phyloP scores from a whole-genome alignment of 805 yeast species.

The Lachancea quebecensis region DNA sequence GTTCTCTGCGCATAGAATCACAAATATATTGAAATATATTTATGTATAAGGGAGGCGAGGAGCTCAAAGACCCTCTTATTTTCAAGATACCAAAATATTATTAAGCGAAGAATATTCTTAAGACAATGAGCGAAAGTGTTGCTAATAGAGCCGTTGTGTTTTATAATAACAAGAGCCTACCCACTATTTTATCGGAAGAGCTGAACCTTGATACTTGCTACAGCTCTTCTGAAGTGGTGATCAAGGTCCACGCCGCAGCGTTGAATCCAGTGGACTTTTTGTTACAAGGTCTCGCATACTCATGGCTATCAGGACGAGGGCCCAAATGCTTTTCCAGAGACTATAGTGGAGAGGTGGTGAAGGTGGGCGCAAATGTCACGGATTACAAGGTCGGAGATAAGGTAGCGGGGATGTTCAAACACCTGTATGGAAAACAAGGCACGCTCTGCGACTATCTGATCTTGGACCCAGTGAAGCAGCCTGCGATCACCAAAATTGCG shows the following conservation, averaged over 20 bases:
- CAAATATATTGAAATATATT: too few species aligned
- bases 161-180: slow-evolving; percentile 16
- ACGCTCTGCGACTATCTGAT: slow-evolving; percentile 42
- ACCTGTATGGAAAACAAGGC: slow-evolving; percentile 31
- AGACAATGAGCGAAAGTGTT: slow-evolving; percentile 6
- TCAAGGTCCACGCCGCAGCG: slow-evolving; percentile 27
- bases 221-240: slow-evolving; percentile 22
- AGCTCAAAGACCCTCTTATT: too few species aligned
- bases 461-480: slow-evolving; percentile 30
- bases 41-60: too few species aligned
- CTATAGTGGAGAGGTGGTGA: slow-evolving; percentile 26
- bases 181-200: slow-evolving; percentile 13
- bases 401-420: slow-evolving; percentile 23
- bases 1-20: too few species aligned
- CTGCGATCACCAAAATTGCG: slow-evolving; percentile 31
- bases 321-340: slow-evolving; percentile 26
- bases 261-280: slow-evolving; percentile 28
- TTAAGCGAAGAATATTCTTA: too few species aligned
- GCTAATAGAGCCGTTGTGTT: slow-evolving; percentile 22
- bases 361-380: slow-evolving; percentile 19
- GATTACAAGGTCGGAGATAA: slow-evolving; percentile 23
- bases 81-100: too few species aligned
- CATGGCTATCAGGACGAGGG: slow-evolving; percentile 4
- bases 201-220: slow-evolving; percentile 23
- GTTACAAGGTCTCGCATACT: slow-evolving; percentile 12